Evolutionary conservation across 192 early-diverging fungal species (phyloP).

Genomic region (Martensiomyces pterosporus): DNA sequence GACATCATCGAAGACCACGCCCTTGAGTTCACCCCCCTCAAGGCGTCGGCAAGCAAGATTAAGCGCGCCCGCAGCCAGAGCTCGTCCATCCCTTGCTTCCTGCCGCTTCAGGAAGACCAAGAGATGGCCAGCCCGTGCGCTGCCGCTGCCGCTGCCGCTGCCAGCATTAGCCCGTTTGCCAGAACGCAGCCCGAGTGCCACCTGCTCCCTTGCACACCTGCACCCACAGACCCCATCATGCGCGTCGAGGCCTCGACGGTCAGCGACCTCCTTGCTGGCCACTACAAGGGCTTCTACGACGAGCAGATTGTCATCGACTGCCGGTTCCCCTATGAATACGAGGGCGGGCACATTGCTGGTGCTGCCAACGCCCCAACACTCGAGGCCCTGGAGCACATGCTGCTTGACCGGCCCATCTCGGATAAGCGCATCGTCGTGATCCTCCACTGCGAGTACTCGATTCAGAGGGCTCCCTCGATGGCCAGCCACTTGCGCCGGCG

Average conservation of each 20-base stretch:
- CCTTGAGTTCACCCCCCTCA: conserved; percentile 21
- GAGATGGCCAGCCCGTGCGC: not conserved
- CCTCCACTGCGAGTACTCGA: conserved; percentile 86
- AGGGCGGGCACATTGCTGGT: conserved; percentile 75
- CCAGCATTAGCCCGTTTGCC: conserved; percentile 22
- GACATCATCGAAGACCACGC: conserved; percentile 14
- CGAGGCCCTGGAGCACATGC: conserved; percentile 55
- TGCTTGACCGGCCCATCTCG: conserved; percentile 51
- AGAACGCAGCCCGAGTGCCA: conserved; percentile 48
- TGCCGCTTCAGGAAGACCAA: conserved; percentile 9
- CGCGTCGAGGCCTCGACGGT: conserved; percentile 59
- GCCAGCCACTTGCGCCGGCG: conserved; percentile 69
- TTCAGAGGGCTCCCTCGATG: conserved; percentile 78
- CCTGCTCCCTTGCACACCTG: conserved; percentile 51
- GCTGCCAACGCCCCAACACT: conserved; percentile 68
- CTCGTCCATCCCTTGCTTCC: conserved; percentile 15
- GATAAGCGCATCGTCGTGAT: conserved; percentile 59
- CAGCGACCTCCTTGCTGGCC: conserved; percentile 63
- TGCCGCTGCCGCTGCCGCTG: not conserved
- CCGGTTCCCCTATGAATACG: conserved; percentile 83
- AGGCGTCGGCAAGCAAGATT: conserved; percentile 11
- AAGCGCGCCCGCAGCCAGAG: conserved; percentile 36
- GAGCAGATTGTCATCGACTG: conserved; percentile 73
- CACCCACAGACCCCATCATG: conserved; percentile 59
- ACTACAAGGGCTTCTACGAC: conserved; percentile 56